These are phyloP conservation scores for Begonia fuchsioides DNA, from an alignment of 306 rosid species.

Conservation along the genomic window DNA sequence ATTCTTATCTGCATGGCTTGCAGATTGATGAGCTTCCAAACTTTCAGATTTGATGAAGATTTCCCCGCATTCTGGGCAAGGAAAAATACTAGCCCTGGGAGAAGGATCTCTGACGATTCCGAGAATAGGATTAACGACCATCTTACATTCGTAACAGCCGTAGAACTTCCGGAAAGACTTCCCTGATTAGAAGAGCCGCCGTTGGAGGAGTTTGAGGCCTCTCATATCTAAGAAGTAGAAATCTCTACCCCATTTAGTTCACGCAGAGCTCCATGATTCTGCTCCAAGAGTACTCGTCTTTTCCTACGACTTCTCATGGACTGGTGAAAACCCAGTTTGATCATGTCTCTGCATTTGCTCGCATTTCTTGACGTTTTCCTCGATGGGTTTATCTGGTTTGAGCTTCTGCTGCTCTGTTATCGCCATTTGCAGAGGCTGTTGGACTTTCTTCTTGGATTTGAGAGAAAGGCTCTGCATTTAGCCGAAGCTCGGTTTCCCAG, in stretches of 20 bases:
- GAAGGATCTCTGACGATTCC: conserved; percentile 78
- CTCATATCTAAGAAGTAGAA: conserved; percentile 2
- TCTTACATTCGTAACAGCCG: conserved; percentile 85
- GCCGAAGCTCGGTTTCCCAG: no score
- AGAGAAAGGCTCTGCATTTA: no score
- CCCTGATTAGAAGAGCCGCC: conserved; percentile 56
- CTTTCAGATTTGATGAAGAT: conserved; percentile 72
- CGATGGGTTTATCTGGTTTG: conserved; percentile 35
- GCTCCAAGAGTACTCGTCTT: conserved; percentile 25
- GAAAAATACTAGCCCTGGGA: conserved; percentile 53
- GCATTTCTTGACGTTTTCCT: conserved; percentile 51
- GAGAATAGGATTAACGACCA: conserved; percentile 85
- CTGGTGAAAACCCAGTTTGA: conserved; percentile 36
- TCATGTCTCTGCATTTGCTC: conserved; percentile 88
- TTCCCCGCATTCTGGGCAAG: conserved; percentile 87
- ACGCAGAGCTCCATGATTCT: conserved; percentile 44
- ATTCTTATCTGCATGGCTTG: conserved; percentile 72
- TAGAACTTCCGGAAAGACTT: conserved; percentile 87
- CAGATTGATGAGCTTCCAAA: conserved; percentile 70
- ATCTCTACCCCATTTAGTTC: conserved; percentile 41
- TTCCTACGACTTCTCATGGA: conserved; percentile 46
- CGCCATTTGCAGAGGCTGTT: conserved; percentile 19
- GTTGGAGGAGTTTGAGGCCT: conserved; percentile 23
- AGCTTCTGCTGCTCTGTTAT: conserved; percentile 30
- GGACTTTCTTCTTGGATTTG: background rate